Evolutionary conservation across 768 basidiomycete species (phyloP).

Genomic region (Mrakia gelida): DNA sequence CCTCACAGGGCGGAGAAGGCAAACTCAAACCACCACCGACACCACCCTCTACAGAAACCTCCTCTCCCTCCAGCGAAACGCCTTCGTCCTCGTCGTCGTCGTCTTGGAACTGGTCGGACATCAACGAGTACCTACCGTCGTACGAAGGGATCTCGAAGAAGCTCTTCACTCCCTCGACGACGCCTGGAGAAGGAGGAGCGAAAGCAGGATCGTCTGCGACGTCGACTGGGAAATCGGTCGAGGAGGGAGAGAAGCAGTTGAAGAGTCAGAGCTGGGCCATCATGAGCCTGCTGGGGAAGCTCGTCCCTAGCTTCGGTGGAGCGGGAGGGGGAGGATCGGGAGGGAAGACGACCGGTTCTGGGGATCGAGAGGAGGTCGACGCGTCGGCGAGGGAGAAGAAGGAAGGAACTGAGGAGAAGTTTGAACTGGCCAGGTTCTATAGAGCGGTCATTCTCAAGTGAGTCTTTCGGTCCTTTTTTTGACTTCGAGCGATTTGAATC

Average conservation of each 20-base stretch:
- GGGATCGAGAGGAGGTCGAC: neutral
- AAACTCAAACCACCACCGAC: constrained; percentile 13
- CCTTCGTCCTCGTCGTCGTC: neutral
- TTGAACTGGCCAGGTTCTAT: constrained; percentile 32
- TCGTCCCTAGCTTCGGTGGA: neutral
- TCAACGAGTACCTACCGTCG: neutral
- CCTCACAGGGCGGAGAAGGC: constrained; percentile 27
- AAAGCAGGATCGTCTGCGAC: neutral
- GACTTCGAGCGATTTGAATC: neutral
- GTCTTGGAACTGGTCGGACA: neutral
- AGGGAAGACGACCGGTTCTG: neutral
- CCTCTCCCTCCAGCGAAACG: neutral
- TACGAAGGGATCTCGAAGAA: neutral
- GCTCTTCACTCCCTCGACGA: constrained; percentile 10
- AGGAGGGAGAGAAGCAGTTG: constrained; percentile 1
- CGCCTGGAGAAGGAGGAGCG: neutral
- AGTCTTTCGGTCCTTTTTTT: neutral
- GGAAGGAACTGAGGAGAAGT: constrained; percentile 29
- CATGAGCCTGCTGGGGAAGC: constrained; percentile 7
- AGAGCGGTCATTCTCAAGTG: constrained; percentile 30
- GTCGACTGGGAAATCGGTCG: neutral
- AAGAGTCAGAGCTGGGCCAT: constrained; percentile 5
- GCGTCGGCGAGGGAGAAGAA: constrained; percentile 19
- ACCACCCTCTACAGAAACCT: neutral
- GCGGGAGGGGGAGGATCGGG: neutral